Evolutionary conservation across 2,329 filamentous ascomycete genomes (phyloP).

Genomic region (Davidsoniella eucalypti): DNA sequence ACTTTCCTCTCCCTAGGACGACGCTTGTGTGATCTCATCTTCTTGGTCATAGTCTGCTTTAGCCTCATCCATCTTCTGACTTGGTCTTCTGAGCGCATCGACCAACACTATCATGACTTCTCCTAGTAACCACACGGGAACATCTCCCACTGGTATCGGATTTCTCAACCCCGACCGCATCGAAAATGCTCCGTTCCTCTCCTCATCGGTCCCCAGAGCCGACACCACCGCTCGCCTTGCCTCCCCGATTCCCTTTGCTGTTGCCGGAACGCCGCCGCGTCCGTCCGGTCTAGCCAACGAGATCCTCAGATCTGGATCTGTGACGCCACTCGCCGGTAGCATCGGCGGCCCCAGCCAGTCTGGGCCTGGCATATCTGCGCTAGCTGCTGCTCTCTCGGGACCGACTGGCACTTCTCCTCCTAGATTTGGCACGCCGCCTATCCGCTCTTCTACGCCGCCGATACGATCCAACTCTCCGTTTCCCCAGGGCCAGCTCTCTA

Average conservation of each 20-base stretch:
- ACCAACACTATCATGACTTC: conserved; percentile 6
- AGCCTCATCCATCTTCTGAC: not conserved
- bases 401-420: conserved; percentile 55
- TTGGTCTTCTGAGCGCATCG: not conserved
- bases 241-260: conserved; percentile 34
- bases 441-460: conserved; percentile 40
- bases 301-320: conserved; percentile 25
- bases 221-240: conserved; percentile 35
- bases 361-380: conserved; percentile 70
- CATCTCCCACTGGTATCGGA: conserved; percentile 1
- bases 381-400: conserved; percentile 72
- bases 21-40: not conserved
- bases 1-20: no score
- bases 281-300: conserved; percentile 20
- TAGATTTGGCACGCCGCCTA: conserved; percentile 49
- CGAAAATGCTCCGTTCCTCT: conserved; percentile 5
- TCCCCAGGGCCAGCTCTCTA: conserved; percentile 24
- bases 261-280: conserved; percentile 28
- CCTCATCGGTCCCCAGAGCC: conserved; percentile 9
- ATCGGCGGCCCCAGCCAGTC: conserved; percentile 46
- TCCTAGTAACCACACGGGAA: conserved; percentile 6
- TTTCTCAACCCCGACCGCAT: conserved; percentile 1
- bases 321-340: conserved; percentile 24
- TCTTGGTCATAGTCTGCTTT: not conserved
- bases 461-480: conserved; percentile 22